Base-by-base conservation (phyloP, 2,329 filamentous ascomycete species). In the Aspergillus fijiensis region DNA sequence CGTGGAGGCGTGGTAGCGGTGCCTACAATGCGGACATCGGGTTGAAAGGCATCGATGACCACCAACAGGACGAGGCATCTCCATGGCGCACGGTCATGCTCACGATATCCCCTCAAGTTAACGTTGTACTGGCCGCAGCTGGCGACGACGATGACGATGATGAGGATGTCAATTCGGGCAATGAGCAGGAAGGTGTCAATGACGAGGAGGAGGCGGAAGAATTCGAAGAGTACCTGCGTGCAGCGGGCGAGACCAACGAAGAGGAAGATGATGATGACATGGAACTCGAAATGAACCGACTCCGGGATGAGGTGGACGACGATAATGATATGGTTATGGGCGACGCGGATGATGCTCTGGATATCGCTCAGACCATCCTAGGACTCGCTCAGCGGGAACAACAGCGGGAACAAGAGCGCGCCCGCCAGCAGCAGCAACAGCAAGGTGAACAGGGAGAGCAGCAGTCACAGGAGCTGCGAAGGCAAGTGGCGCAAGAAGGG, bases 1-100 rank as follows among this genome's bases (percentile, higher is more conserved):
- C 90, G 1, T 99, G 95, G 95, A 86, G 88, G 33, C 86, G 89
- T 65, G 95, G 95, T 5, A 98, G 95, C 71, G 84, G 86, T 58
- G 95, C 89, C 6, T 88, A 84, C 49, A 94, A 98, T 73, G 89
- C 87, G 21, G 84, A 86, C 63, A 88, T 95, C 63, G 92, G 91
- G 14, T 85, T 87, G 71, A 85, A 88, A 65, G 91, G 91, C 10
- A 88, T 96, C 25, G 89, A 95, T 71, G 92, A 96, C 69, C 91
- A 96, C 67, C 87, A 90, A 65, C 80, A 81, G 50, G 82, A 89
- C 49, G 87, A 90, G n/a, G 67, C 67, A 35, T 63, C 71, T 2
- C 69, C 65, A 65, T 76, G 66, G 39, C 73, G 76, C 7, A 71
- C 78, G 56, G 67, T 80, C 62, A 72, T 79, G 67, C 69, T 77